Evolutionary conservation across 805 yeast genomes (phyloP).

Genomic region (Candida hungchunana): DNA sequence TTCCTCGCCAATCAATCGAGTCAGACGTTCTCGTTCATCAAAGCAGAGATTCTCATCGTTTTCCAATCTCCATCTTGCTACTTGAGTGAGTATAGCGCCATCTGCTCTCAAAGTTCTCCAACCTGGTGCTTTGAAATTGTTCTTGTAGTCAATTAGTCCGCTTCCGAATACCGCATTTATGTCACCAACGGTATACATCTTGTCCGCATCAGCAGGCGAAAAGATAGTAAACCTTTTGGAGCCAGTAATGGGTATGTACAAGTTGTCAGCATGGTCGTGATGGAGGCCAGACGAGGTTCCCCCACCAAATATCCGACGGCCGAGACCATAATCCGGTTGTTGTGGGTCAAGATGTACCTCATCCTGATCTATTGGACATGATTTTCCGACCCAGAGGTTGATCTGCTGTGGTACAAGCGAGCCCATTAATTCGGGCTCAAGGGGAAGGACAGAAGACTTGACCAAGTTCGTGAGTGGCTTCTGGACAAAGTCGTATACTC

Average conservation of each 20-base stretch:
- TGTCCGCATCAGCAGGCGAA: constrained; percentile 57
- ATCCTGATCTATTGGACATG: constrained; percentile 10
- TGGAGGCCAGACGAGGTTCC: constrained; percentile 72
- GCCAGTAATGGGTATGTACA: constrained; percentile 60
- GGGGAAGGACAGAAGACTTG: constrained; percentile 29
- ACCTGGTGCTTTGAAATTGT: constrained; percentile 49
- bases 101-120: constrained; percentile 63
- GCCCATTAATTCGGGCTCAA: constrained; percentile 39
- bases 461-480: constrained; percentile 53
- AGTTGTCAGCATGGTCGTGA: constrained; percentile 77
- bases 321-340: constrained; percentile 37
- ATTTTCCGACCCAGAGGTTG: constrained; percentile 66
- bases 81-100: constrained; percentile 52
- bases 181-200: constrained; percentile 61
- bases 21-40: constrained; percentile 23
- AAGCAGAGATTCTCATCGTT: constrained; percentile 23
- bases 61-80: constrained; percentile 40
- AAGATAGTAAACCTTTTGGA: constrained; percentile 62
- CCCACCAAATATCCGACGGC: constrained; percentile 51
- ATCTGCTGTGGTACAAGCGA: constrained; percentile 62
- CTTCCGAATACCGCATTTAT: constrained; percentile 48
- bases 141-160: constrained; percentile 63
- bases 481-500: constrained; percentile 51
- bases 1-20: constrained; percentile 28
- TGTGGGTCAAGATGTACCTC: constrained; percentile 17